Evolutionary conservation across 306 rosid genomes (phyloP).

Genomic region (Hylodesmum podocarpum): DNA sequence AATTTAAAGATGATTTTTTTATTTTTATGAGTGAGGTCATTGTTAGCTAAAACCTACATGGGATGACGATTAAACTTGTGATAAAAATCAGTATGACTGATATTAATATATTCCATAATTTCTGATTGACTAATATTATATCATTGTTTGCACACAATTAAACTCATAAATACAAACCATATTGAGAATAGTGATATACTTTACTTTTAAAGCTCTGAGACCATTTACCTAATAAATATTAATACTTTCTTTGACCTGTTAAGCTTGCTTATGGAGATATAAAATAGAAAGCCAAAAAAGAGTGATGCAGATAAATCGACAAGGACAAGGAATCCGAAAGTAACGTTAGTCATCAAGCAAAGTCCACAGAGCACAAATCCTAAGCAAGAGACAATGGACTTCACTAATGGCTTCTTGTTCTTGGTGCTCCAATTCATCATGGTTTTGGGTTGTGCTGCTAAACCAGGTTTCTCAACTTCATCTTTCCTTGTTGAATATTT

Average conservation of each 20-base stretch:
- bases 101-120: too few species aligned
- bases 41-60: too few species aligned
- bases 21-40: too few species aligned
- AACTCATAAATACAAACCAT: background rate
- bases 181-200: background rate
- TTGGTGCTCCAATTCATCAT: conserved; percentile 15
- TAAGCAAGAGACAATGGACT: conserved; percentile 14
- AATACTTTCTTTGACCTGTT: background rate
- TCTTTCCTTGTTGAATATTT: background rate
- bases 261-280: conserved; percentile 1
- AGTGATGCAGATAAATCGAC: conserved; percentile 2
- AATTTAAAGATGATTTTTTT: too few species aligned
- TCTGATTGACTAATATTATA: too few species aligned
- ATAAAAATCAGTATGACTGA: too few species aligned
- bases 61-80: too few species aligned
- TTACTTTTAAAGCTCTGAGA: background rate
- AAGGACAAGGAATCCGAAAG: conserved; percentile 18
- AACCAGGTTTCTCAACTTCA: conserved; percentile 35
- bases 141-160: too few species aligned
- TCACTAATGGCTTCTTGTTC: conserved; percentile 13
- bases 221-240: background rate
- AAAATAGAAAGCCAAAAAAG: background rate
- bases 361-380: background rate
- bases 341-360: conserved; percentile 13
- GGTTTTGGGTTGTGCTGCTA: conserved; percentile 8